These are phyloP conservation scores for Starmerella geochares DNA, from an alignment of 805 yeast genomes.

Conservation along the genomic window DNA sequence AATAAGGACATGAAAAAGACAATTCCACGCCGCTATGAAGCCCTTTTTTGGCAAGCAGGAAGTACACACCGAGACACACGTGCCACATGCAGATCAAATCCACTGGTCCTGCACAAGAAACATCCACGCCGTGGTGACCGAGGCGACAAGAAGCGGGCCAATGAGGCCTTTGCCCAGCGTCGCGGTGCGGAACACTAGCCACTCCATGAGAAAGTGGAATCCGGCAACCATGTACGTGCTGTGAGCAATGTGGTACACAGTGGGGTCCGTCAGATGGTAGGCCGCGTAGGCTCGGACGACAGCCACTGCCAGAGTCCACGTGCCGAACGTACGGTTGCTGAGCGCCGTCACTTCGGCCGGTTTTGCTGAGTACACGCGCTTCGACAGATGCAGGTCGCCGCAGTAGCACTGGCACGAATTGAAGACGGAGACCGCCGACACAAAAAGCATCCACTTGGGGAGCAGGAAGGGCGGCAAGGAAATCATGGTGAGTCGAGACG, in stretches of 20 bases:
- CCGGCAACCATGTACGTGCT: slow-evolving; percentile 76
- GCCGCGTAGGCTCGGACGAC: slow-evolving; percentile 83
- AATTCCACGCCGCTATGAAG: no score
- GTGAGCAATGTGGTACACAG: slow-evolving; percentile 66
- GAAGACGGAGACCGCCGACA: slow-evolving; percentile 82
- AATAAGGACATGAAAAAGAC: neutral
- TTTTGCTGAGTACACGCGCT: slow-evolving; percentile 60
- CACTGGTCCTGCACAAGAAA: slow-evolving; percentile 39
- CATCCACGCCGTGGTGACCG: slow-evolving; percentile 76
- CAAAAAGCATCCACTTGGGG: slow-evolving; percentile 71
- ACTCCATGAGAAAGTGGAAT: slow-evolving; percentile 72
- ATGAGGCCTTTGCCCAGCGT: slow-evolving; percentile 75
- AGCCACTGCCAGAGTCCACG: slow-evolving; percentile 88
- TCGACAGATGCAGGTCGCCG: slow-evolving; percentile 63
- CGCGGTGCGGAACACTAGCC: slow-evolving; percentile 69
- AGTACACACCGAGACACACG: neutral
- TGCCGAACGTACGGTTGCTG: slow-evolving; percentile 95
- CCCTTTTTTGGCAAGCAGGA: no score
- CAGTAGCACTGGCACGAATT: slow-evolving; percentile 80
- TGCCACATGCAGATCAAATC: slow-evolving; percentile 33
- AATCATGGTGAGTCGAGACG: neutral
- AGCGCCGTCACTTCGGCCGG: slow-evolving; percentile 51
- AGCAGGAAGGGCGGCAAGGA: slow-evolving; percentile 38
- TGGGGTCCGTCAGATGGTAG: slow-evolving; percentile 55
- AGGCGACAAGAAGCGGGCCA: slow-evolving; percentile 80